Evolutionary conservation across 768 basidiomycete genomes (phyloP), one percentile per base, ranked within the genome.

Genomic region (Suillus variegatus): DNA sequence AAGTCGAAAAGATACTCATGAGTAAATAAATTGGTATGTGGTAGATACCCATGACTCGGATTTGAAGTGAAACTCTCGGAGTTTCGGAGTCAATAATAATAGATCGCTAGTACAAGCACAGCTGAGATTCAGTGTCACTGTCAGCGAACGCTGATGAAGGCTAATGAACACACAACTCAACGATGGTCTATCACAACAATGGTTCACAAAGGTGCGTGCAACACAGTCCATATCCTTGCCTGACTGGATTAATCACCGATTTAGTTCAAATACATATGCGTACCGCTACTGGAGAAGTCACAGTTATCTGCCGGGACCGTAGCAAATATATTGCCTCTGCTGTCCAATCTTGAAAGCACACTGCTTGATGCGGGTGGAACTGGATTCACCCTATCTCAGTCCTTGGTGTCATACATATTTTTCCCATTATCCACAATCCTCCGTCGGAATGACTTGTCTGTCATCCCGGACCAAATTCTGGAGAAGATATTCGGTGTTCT

Each of bases 361-460:
- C 79, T 95, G 51, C 74, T 73, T n/a, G 77, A 81, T 7, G 70
- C 85, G 32, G 76, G 82, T 12, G 68, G 78, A 14, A 76, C 79
- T 9, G 75, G 75, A 9, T 65, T 70, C 43, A 61, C 74, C 5
- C 82, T 94, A 43, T 81, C 84, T 1, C 73, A 85, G 0, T 84
- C 85, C 18, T 82, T 95, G 57, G 86, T 94, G 52, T 89, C 91
- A 54, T 99, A 98, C 75, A 81, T 88, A 36, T 93, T 96, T 77
- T 91, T 94, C 70, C 97, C 97, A 4, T 75, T 98, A 47, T 94
- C 94, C 2, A 86, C 88, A 36, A 86, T 97, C 60, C 83, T 98
- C 43, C 88, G 91, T 58, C 88, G 92, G 40, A 94, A 95, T 73
- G 71, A 84, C 18, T 84, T 88, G 3, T 72, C 83, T 7, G 80